phyloP scores from a whole-genome alignment of 805 yeast genomes.

The Candida peoriensis region DNA sequence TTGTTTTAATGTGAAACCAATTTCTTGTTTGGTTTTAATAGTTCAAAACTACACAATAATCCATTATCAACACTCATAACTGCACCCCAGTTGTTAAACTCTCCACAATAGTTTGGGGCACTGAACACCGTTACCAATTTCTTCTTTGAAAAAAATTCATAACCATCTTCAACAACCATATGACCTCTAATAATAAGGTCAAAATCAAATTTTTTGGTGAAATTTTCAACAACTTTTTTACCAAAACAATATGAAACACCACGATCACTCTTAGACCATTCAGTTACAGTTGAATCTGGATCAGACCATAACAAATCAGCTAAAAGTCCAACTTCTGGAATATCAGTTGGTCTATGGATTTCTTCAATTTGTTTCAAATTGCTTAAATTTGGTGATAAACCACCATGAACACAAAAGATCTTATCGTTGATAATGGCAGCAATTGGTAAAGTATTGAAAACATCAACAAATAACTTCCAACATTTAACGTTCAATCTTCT shows the following conservation, averaged over 20 bases:
- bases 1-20: conserved; percentile 1
- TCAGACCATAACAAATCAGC: conserved; percentile 84
- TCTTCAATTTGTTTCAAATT: conserved; percentile 63
- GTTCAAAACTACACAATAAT: conserved; percentile 86
- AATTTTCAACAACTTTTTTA: conserved; percentile 64
- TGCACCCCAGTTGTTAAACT: conserved; percentile 87
- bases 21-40: conserved; percentile 65
- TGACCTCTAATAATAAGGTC: conserved; percentile 80
- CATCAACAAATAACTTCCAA: conserved; percentile 92
- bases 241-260: conserved; percentile 81
- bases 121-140: conserved; percentile 73
- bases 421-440: conserved; percentile 95
- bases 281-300: conserved; percentile 53
- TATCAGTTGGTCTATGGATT: conserved; percentile 76
- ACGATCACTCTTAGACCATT: conserved; percentile 80
- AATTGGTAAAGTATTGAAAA: conserved; percentile 91
- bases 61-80: conserved; percentile 96
- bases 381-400: conserved; percentile 66
- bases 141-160: conserved; percentile 72
- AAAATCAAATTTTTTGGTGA: conserved; percentile 60
- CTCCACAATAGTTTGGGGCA: conserved; percentile 71
- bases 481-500: conserved; percentile 87
- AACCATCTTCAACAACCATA: conserved; percentile 88
- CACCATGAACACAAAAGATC: conserved; percentile 88
- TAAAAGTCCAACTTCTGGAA: conserved; percentile 72